Base-by-base conservation (phyloP, 1,284 basidiomycete species). In the Ustilago hordei region DNA sequence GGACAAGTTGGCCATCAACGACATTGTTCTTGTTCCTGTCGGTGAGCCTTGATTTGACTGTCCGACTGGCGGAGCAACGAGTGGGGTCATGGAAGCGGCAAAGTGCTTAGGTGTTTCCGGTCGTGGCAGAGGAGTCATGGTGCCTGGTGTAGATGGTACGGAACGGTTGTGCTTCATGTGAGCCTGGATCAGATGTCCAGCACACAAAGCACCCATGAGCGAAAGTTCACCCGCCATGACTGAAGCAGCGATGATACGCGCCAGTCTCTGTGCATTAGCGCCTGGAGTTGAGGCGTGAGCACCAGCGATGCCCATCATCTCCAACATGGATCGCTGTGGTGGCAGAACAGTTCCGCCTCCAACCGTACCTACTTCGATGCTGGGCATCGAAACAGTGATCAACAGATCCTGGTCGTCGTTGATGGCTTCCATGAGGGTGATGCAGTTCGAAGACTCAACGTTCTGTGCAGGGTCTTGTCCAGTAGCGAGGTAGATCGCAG, bases 391-490 rank as follows among this genome's bases (percentile, higher is more conserved):
- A 9, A 84, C 82, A 3, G 83, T 83, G 55, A 86, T 76, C 61
- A 98, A 90, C 6, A 99, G 89, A 86, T 99, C 97, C 82, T 93
- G 89, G 65, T 92, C 95, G 78, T 92, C 90, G 88, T 98, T 98
- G 48, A 91, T 91, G 17, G 95, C 91, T 87, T 99, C 97, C 95
- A 98, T 98, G 58, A 97, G 88, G 8, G 95, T 99, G 89, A 99
- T 98, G 87, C 97, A 99, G 86, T 94, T 96, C 60, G 95, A 96
- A 75, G 93, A 95, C 89, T 98, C 97, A 31, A 99, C 96, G 87
- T 98, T 98, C 89, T 99, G 96, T 17, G 97, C 97, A 3, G 97
- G 97, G 85, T 99, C 97, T 88, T 99, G 97, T 28, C 97, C 97
- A 54, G 95, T 96, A 19, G 97, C 97, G 70, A 99, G 89, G 89